A percentile compares a stretch with the other conserved stretches of the same genome.
Conservation (phyloP, 2,329 filamentous ascomycete genomes). For the Pseudogymnoascus sp. region DNA sequence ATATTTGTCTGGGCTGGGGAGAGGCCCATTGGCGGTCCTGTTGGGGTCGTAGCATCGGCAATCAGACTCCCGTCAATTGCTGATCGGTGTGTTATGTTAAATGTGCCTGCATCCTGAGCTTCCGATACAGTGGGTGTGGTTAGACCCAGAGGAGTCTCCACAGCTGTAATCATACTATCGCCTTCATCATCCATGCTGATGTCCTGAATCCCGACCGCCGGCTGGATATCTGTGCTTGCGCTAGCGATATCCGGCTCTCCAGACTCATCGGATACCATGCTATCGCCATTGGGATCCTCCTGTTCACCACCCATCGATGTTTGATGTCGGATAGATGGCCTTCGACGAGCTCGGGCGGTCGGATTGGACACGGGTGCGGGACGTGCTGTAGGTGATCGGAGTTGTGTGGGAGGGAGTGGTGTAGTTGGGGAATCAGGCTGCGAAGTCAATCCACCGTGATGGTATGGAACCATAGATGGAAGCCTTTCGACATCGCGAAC, state of each 20-base stretch:
- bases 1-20: constrained; percentile 59
- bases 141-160: constrained; percentile 63
- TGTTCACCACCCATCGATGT: constrained; percentile 77
- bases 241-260: constrained; percentile 64
- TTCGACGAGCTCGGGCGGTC: constrained; percentile 51
- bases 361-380: constrained; percentile 46
- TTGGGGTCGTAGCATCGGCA: constrained; percentile 59
- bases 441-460: constrained; percentile 64
- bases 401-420: constrained; percentile 61
- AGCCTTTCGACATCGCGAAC: constrained; percentile 76
- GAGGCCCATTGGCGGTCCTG: constrained; percentile 60
- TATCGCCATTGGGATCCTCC: constrained; percentile 80
- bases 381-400: constrained; percentile 47
- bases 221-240: constrained; percentile 70
- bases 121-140: constrained; percentile 74
- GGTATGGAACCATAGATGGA: constrained; percentile 68
- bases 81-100: constrained; percentile 85
- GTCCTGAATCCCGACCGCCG: constrained; percentile 76
- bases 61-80: constrained; percentile 78
- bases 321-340: constrained; percentile 84
- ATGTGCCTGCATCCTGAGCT: constrained; percentile 76
- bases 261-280: constrained; percentile 69
- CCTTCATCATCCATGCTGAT: constrained; percentile 66
- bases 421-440: constrained; percentile 89
- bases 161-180: constrained; percentile 66